Base-by-base conservation (phyloP, 129 eudicot genomes). In the Kitagawia praeruptora region DNA sequence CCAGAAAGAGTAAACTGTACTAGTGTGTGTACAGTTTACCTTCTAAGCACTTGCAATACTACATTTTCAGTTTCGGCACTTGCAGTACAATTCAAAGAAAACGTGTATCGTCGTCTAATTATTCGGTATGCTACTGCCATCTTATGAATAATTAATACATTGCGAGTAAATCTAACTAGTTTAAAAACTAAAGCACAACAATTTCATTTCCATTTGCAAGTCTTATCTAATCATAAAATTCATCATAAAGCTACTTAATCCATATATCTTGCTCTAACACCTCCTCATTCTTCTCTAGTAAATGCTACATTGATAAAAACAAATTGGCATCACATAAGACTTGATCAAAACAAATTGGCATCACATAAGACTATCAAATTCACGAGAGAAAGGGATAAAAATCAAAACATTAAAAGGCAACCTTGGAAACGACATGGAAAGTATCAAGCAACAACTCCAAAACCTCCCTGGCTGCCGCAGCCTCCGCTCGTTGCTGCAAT, bases 401-500 rank as follows among this genome's bases (percentile, higher is more conserved):
- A 16, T 3, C 75, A 73, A 73, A 42, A 73, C 75, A 9, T 39
- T 8, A 37, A 19, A 19, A 39, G 0, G n/a, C 2, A 37, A 2
- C 98, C 97, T 95, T 95, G 19, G 98, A 95, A 44, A 95, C 96
- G 8, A 95, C 97, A 79, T 92, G 98, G 83, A 90, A 90, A 5
- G 98, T 89, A 81, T 95, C 98, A 18, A 95, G 91, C 89, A 95
- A 85, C 41, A 90, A 78, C 54, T 95, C 98, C 83, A 95, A 77
- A 34, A 87, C 88, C 86, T 94, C 98, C 44, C 98, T 47, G 21
- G 93, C 93, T 54, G 85, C 90, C 58, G 86, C 75, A 0, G 98
- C 98, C 83, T 90, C 89, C 1, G 88, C 85, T 8, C 98, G 75
- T 78, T 94, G 93, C 79, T 83, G 83, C 25, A 94, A 86, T 39